Evolutionary conservation across 1,284 basidiomycete species (phyloP).

Genomic region (Xerocomus nothofagi): DNA sequence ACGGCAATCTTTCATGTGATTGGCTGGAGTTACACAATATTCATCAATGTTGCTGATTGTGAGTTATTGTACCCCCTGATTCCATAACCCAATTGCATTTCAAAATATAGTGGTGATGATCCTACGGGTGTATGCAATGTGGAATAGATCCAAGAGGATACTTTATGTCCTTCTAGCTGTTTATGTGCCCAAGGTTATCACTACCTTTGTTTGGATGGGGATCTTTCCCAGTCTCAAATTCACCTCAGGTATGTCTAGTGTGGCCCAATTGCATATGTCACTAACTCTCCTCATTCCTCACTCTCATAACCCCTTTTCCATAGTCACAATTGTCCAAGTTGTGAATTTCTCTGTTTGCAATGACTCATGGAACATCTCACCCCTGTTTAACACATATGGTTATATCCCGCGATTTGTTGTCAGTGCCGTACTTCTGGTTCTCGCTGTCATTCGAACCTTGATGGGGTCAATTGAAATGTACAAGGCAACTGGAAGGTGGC

Average conservation of each 20-base stretch:
- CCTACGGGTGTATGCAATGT: background rate
- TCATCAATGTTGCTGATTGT: background rate
- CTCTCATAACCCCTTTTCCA: too few relatives aligned
- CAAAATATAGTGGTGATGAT: background rate
- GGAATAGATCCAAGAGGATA: background rate
- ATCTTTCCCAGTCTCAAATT: too few relatives aligned
- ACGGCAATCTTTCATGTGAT: background rate
- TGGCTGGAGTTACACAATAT: background rate
- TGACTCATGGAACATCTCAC: background rate
- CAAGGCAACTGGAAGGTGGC: background rate
- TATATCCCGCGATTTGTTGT: background rate
- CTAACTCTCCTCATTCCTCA: too few relatives aligned
- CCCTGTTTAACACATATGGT: too few relatives aligned
- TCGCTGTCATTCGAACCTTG: background rate
- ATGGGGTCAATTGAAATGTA: background rate
- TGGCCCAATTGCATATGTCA: background rate
- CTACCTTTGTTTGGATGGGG: background rate
- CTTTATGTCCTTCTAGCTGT: background rate
- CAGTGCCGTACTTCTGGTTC: background rate
- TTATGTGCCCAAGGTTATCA: background rate
- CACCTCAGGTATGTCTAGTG: background rate
- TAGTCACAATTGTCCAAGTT: background rate
- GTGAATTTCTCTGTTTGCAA: background rate
- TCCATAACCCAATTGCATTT: too few relatives aligned
- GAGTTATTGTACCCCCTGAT: background rate